Evolutionary conservation across 2,329 filamentous ascomycete species (phyloP).

Genomic region (Fusarium begoniae): DNA sequence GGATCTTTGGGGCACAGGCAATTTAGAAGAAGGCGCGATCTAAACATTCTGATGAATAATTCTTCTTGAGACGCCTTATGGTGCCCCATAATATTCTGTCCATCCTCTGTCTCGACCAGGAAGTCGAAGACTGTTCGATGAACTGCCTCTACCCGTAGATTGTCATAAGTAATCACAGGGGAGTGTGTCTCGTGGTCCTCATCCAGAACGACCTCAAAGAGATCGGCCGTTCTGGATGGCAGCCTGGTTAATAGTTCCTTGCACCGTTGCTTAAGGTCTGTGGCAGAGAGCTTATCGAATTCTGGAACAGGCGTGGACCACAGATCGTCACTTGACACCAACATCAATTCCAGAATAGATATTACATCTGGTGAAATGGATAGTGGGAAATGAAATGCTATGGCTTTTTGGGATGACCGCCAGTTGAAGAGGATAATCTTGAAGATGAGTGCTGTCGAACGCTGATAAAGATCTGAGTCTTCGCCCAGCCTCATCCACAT

Average conservation of each 20-base stretch:
- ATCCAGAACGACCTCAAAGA: background rate
- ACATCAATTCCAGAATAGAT: background rate
- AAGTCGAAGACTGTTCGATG: background rate
- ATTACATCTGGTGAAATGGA: background rate
- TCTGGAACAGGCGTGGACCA: no score
- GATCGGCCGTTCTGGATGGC: fast-evolving
- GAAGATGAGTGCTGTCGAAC: fast-evolving
- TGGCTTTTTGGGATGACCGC: background rate
- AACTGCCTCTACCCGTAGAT: fast-evolving
- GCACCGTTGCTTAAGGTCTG: background rate
- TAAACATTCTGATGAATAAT: fast-evolving
- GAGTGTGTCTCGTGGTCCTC: no score
- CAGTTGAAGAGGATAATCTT: fast-evolving
- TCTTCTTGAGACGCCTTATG: background rate
- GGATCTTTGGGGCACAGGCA: background rate
- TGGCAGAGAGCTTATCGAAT: fast-evolving
- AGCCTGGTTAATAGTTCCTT: fast-evolving
- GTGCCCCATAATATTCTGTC: fast-evolving
- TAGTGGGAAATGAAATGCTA: no score
- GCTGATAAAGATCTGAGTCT: fast-evolving
- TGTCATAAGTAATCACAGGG: fast-evolving
- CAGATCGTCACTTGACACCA: background rate
- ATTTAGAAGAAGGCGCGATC: fast-evolving
- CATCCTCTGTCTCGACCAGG: background rate
- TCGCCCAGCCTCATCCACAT: background rate